Percentiles rank a stretch among this genome's conserved stretches.
phyloP scores from a whole-genome alignment of 768 basidiomycete genomes.

The Hemileccinum rubropunctum region DNA sequence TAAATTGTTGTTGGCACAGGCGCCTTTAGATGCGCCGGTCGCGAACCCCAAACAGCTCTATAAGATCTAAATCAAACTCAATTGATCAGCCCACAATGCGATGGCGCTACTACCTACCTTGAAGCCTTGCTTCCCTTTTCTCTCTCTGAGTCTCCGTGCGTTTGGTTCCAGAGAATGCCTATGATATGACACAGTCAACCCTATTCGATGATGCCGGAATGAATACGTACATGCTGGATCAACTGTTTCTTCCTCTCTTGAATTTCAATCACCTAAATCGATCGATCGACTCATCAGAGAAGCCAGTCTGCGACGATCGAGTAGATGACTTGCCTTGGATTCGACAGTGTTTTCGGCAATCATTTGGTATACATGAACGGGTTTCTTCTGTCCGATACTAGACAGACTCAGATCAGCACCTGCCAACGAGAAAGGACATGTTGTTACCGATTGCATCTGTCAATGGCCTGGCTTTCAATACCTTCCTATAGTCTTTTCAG shows the following conservation, averaged over 20 bases:
- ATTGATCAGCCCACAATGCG: not conserved
- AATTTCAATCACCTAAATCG: slow-evolving; percentile 69
- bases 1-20: no score
- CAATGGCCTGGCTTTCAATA: slow-evolving; percentile 82
- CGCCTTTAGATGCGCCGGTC: slow-evolving; percentile 8
- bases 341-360: slow-evolving; percentile 91
- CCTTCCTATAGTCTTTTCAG: slow-evolving; percentile 50
- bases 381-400: slow-evolving; percentile 78
- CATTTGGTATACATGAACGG: slow-evolving; percentile 84
- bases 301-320: not conserved
- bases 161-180: slow-evolving; percentile 88
- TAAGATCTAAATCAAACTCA: slow-evolving; percentile 44
- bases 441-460: slow-evolving; percentile 66
- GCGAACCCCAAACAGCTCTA: slow-evolving; percentile 53
- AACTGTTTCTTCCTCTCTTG: slow-evolving; percentile 82
- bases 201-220: not conserved
- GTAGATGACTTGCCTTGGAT: slow-evolving; percentile 55
- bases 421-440: not conserved
- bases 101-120: slow-evolving; percentile 48
- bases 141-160: slow-evolving; percentile 70
- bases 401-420: slow-evolving; percentile 1
- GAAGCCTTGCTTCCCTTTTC: slow-evolving; percentile 76
- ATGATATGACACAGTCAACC: not conserved
- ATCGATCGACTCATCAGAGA: not conserved
- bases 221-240: slow-evolving; percentile 60